Conservation (phyloP, 108 stramenopile genomes). For the Aurantiochytrium sp. region DNA sequence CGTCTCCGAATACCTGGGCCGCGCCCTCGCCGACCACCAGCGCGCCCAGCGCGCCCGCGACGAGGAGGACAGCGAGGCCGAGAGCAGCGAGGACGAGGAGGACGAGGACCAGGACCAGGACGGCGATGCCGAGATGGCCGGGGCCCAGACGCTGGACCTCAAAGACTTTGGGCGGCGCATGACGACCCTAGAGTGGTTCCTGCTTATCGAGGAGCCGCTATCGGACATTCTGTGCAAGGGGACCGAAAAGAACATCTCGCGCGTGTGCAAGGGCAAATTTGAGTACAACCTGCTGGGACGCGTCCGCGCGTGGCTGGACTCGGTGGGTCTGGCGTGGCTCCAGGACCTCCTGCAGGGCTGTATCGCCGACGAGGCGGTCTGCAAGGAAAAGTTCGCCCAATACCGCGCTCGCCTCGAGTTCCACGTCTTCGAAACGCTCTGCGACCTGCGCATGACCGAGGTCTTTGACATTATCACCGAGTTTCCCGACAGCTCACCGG, state of each 20-base stretch:
- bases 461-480: conserved; percentile 56
- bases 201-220: background rate
- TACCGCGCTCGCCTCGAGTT: background rate
- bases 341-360: background rate
- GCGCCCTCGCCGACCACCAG: background rate
- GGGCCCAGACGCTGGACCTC: background rate
- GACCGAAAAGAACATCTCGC: background rate
- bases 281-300: background rate
- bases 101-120: background rate
- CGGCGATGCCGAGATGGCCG: background rate
- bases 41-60: background rate
- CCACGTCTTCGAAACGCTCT: conserved; percentile 22
- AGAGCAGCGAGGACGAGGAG: background rate
- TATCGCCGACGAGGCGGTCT: background rate
- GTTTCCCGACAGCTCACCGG: conserved; percentile 52
- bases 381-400: conserved; percentile 26
- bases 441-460: conserved; percentile 41
- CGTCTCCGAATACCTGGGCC: background rate
- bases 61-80: background rate
- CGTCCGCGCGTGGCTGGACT: background rate
- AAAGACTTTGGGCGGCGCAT: background rate
- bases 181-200: background rate
- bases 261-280: conserved; percentile 25
- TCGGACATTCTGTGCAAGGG: background rate
- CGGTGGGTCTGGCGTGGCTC: background rate